A percentile compares a stretch with the other conserved stretches of the same genome.
Conservation (phyloP, 192 early-diverging fungal species). For the Endogone sp. region DNA sequence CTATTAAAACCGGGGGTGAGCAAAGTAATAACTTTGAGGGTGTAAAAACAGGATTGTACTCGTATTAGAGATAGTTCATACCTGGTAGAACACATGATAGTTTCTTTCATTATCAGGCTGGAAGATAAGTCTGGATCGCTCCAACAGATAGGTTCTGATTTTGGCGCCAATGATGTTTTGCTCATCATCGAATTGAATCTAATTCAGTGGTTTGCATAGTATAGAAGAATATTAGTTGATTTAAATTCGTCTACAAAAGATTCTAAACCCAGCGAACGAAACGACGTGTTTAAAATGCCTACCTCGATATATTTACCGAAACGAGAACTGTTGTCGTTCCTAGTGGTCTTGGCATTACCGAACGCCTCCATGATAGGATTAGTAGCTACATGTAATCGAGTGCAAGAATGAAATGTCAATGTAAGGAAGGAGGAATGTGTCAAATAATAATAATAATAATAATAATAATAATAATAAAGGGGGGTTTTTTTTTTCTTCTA, state of each 20-base stretch:
- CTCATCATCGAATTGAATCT: conserved; percentile 84
- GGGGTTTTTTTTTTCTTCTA: no score
- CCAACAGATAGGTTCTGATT: conserved; percentile 94
- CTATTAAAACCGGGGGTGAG: conserved; percentile 15
- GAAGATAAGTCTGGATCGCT: conserved; percentile 92
- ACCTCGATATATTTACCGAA: conserved; percentile 98
- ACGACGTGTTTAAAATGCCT: neutral
- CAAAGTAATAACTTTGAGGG: neutral
- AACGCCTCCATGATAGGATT: conserved; percentile 99
- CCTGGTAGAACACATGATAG: conserved; percentile 99
- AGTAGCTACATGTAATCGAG: conserved; percentile 54
- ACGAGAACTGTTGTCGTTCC: conserved; percentile 98
- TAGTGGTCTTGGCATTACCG: conserved; percentile 98
- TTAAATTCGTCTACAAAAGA: neutral
- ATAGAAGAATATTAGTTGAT: no score
- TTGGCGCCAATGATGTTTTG: conserved; percentile 88
- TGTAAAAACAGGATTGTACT: neutral
- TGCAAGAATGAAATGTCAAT: neutral
- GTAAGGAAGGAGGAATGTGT: neutral
- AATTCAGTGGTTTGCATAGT: no score
- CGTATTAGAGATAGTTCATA: conserved; percentile 3
- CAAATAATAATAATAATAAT: neutral
- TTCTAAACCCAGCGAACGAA: neutral
- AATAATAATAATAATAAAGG: no score
- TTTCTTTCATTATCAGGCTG: conserved; percentile 93